A percentile compares a stretch with the other conserved stretches of the same genome.
These are phyloP conservation scores for Arthrobotrys sphaeroides DNA, from an alignment of 2,329 filamentous ascomycete species.

Conservation along the genomic window DNA sequence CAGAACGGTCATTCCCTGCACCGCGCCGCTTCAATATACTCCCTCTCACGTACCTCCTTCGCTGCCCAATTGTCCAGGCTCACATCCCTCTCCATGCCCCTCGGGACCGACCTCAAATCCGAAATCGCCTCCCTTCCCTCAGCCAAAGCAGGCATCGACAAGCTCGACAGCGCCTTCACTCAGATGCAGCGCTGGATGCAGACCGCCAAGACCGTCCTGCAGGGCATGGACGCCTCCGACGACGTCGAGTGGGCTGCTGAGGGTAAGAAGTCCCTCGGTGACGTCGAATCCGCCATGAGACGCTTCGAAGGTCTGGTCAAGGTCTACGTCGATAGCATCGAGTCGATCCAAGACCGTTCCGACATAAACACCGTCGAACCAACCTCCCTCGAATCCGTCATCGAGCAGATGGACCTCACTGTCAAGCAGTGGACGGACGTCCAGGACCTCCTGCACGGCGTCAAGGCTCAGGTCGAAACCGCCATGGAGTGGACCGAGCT, in stretches of 20 bases:
- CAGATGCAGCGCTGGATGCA: conserved; percentile 94
- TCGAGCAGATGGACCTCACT: conserved; percentile 88
- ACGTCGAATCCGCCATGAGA: conserved; percentile 77
- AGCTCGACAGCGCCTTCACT: conserved; percentile 84
- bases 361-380: conserved; percentile 78
- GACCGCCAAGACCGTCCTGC: conserved; percentile 88
- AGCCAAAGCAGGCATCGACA: conserved; percentile 81
- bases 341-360: conserved; percentile 80
- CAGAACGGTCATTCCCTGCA: conserved; percentile 35
- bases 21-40: conserved; percentile 88
- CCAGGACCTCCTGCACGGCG: conserved; percentile 76
- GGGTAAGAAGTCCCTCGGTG: conserved; percentile 79
- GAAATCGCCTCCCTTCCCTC: conserved; percentile 86
- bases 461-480: conserved; percentile 91
- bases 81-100: conserved; percentile 86
- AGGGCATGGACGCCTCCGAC: conserved; percentile 89
- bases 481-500: conserved; percentile 99
- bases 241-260: conserved; percentile 98
- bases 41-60: conserved; percentile 89
- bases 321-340: conserved; percentile 93
- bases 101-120: conserved; percentile 81
- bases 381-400: conserved; percentile 77
- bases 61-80: conserved; percentile 91
- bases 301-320: conserved; percentile 90
- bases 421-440: conserved; percentile 85